These are phyloP conservation scores for Ganoderma lucidum DNA, from an alignment of 1,284 basidiomycete genomes.

Conservation along the genomic window DNA sequence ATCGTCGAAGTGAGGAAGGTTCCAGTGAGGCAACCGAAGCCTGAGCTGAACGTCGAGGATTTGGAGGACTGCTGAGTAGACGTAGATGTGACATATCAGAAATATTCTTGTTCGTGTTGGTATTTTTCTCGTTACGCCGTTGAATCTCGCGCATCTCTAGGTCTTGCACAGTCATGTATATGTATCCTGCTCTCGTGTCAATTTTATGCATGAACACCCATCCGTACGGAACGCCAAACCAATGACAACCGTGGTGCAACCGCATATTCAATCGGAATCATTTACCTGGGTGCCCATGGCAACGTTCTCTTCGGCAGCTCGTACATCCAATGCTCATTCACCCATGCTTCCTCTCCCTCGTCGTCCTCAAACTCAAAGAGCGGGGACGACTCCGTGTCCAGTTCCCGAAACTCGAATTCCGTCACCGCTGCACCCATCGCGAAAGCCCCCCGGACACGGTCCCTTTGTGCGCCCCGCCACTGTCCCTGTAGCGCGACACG, in stretches of 20 bases:
- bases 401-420: background rate
- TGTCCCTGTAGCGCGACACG: background rate
- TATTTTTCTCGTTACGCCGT: too few relatives aligned
- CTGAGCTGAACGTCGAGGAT: slow-evolving; percentile 32
- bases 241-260: too few relatives aligned
- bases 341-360: background rate
- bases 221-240: background rate
- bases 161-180: background rate
- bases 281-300: background rate
- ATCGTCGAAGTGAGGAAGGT: slow-evolving; percentile 31
- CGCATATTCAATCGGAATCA: background rate
- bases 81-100: background rate
- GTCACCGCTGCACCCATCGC: background rate
- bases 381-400: background rate
- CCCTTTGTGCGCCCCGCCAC: background rate
- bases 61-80: slow-evolving; percentile 9
- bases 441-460: background rate
- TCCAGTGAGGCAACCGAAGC: slow-evolving; percentile 22
- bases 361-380: slow-evolving; percentile 3
- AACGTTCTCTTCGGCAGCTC: background rate
- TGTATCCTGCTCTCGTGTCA: background rate
- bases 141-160: background rate
- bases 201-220: slow-evolving; percentile 25
- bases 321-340: background rate
- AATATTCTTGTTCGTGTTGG: background rate